Evolutionary conservation across 2,329 filamentous ascomycete genomes (phyloP), one percentile per base, ranked within the genome.

Genomic region (Colletotrichum simmondsii): DNA sequence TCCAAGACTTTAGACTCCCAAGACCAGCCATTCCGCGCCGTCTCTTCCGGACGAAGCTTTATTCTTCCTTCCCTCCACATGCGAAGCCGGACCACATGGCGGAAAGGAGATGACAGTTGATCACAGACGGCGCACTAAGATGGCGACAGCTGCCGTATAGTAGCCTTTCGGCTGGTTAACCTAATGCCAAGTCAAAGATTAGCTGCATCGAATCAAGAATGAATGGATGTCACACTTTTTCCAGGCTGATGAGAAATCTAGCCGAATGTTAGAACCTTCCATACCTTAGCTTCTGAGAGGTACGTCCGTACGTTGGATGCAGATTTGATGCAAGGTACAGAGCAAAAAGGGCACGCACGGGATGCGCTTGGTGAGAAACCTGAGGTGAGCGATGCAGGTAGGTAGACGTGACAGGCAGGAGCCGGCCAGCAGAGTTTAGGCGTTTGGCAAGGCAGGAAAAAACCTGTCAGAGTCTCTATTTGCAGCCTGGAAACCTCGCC

Each of bases 1-100:
- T 49, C 56, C 46, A 71, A 60, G 61, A 60, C 68, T 65, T 26
- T 54, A 26, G 46, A 35, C 14, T 37, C 30, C 65, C 69, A 68
- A 68, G 69, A 72, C 65, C 37, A 11, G 19, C 65, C 69, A 72
- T 72, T 26, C 69, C 65, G 62, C 59, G 54, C 53, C 57, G 54
- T 67, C 56, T 66, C 37, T 61, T 71, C 68, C 49, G 68, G 49
- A 71, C 56, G 63, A 67, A 70, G 61, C 62, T 67, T 52, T 16
- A 19, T 22, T 42, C 37, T 53, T 28, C 61, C 11, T 14, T 19
- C 60, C 53, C 56, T 60, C 35, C 42, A 24, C 60, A 28, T 35
- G 46, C 49, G 16, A 42, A 16, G 22, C 19, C 46, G 32, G 59
- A 65, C 62, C 69, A 68, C 69, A 68, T 68, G 65, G 69, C 69